Percentiles rank a stretch among this genome's conserved stretches.
Evolutionary conservation across 345 rosid genomes (phyloP).

Genomic region (Salix viminalis): DNA sequence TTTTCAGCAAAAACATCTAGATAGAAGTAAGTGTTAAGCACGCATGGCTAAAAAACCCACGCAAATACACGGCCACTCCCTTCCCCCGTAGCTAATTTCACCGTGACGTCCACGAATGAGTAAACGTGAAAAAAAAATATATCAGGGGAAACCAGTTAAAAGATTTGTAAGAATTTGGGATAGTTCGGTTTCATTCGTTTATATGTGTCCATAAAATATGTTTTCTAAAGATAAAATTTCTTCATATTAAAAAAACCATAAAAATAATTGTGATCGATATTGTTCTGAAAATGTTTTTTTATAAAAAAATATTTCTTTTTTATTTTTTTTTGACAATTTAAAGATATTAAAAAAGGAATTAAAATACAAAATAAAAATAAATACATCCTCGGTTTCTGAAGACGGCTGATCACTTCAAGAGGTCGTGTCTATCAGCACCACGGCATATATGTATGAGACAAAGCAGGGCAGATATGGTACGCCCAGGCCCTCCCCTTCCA

Average conservation of each 20-base stretch:
- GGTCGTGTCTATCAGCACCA: not conserved
- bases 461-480: not conserved
- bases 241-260: too few species aligned
- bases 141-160: not conserved
- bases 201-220: fast-evolving
- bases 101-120: not conserved
- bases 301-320: too few species aligned
- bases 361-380: too few species aligned
- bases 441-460: not conserved
- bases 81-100: not conserved
- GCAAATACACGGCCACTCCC: not conserved
- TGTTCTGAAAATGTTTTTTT: too few species aligned
- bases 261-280: too few species aligned
- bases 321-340: too few species aligned
- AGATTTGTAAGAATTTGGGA: too few species aligned
- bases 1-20: not conserved
- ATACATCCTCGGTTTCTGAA: not conserved
- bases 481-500: not conserved
- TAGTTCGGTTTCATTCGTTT: too few species aligned
- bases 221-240: fast-evolving
- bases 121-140: not conserved
- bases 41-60: not conserved
- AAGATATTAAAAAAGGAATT: too few species aligned
- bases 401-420: not conserved
- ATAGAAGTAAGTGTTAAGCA: not conserved